These are phyloP conservation scores for Picea sitchensis DNA, from an alignment of 75 land plant species.

Conservation along the genomic window DNA sequence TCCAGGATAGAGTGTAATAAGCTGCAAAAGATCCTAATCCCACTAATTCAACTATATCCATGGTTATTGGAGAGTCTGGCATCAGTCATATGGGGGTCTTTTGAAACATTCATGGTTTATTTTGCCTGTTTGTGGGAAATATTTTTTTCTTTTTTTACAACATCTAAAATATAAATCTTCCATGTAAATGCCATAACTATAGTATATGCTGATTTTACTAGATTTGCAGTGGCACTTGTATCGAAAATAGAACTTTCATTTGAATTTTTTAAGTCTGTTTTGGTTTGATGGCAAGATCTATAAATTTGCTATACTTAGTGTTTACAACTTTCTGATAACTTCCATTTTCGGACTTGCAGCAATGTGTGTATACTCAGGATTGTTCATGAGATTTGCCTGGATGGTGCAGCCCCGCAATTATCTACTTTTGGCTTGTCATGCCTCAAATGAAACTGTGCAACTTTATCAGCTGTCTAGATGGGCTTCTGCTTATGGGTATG, in stretches of 20 bases:
- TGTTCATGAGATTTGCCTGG: slow-evolving; percentile 97
- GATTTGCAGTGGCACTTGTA: neutral
- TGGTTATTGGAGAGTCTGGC: neutral
- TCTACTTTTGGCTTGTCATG: slow-evolving; percentile 81
- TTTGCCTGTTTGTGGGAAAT: too few relatives aligned
- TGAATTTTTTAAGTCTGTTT: neutral
- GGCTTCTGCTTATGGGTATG: slow-evolving; percentile 49
- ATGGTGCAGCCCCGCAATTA: slow-evolving; percentile 97
- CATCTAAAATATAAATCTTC: too few relatives aligned
- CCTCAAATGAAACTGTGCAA: slow-evolving; percentile 85
- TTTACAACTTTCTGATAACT: neutral
- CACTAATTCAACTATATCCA: neutral
- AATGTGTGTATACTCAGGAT: slow-evolving; percentile 84
- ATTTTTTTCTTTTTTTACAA: too few relatives aligned
- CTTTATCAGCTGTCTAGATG: slow-evolving; percentile 88
- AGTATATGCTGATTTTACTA: neutral
- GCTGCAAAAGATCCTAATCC: neutral
- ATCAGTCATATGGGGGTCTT: too few relatives aligned
- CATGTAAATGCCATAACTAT: too few relatives aligned
- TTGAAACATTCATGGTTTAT: too few relatives aligned
- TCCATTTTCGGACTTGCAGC: slow-evolving; percentile 40
- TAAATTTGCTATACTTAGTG: neutral
- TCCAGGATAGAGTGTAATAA: neutral
- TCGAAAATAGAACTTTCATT: neutral
- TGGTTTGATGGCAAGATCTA: neutral